phyloP scores from a whole-genome alignment of 768 basidiomycete species.

The Pholiota conissans region DNA sequence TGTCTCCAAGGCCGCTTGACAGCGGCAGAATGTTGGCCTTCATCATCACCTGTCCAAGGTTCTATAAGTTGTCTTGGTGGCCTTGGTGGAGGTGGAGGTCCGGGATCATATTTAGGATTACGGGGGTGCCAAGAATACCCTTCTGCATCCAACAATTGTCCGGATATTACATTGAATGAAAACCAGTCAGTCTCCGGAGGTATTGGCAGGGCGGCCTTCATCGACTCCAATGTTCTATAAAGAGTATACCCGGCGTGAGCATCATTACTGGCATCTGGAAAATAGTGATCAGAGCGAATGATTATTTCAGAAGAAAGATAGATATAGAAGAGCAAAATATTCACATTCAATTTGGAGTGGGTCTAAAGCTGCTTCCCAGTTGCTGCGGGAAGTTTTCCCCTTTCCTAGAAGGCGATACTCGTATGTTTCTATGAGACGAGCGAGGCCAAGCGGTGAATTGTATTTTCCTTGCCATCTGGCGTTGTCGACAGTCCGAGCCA shows the following conservation, averaged over 20 bases:
- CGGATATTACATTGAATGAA: slow-evolving; percentile 54
- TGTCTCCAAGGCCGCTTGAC: not conserved
- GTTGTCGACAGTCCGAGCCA: slow-evolving; percentile 73
- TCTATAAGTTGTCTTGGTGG: slow-evolving; percentile 18
- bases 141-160: slow-evolving; percentile 43
- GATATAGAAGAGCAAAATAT: slow-evolving; percentile 21
- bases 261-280: slow-evolving; percentile 73
- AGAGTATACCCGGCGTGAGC: slow-evolving; percentile 62
- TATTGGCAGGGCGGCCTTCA: slow-evolving; percentile 36
- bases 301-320: slow-evolving; percentile 1
- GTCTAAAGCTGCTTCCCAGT: slow-evolving; percentile 63
- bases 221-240: slow-evolving; percentile 43
- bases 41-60: not conserved
- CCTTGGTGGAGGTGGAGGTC: slow-evolving; percentile 58
- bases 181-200: slow-evolving; percentile 47
- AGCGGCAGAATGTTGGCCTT: not conserved
- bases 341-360: slow-evolving; percentile 58
- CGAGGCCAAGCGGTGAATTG: slow-evolving; percentile 56
- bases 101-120: slow-evolving; percentile 75
- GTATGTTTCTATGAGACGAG: slow-evolving; percentile 65
- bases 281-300: not conserved
- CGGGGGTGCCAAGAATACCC: slow-evolving; percentile 51
- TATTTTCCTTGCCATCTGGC: slow-evolving; percentile 73
- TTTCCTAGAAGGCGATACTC: slow-evolving; percentile 53
- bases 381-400: slow-evolving; percentile 59